These are phyloP conservation scores for Collybia nuda DNA, from an alignment of 768 basidiomycete genomes.

Conservation along the genomic window DNA sequence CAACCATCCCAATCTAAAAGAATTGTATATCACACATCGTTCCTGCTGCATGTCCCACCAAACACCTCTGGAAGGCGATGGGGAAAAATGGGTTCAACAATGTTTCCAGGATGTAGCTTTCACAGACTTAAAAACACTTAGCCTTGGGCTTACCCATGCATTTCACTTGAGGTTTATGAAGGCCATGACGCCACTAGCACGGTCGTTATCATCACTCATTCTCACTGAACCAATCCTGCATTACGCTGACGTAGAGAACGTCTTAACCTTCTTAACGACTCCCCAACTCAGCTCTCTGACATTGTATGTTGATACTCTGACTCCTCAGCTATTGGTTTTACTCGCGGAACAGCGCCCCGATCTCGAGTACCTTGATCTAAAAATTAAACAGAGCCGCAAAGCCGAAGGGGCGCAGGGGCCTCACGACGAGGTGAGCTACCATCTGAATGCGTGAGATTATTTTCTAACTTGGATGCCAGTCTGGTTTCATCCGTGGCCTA, in stretches of 20 bases:
- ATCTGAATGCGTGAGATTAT: not conserved
- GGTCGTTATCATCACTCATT: conserved; percentile 18
- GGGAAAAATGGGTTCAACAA: not conserved
- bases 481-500: conserved; percentile 2
- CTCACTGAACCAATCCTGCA: conserved; percentile 17
- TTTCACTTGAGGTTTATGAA: conserved; percentile 5
- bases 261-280: conserved; percentile 18
- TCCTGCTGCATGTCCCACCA: conserved; percentile 10
- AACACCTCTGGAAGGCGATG: too few species aligned
- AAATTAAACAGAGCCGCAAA: conserved; percentile 14
- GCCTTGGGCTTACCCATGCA: not conserved
- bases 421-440: conserved; percentile 7
- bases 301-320: conserved; percentile 15
- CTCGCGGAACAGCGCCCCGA: conserved; percentile 19
- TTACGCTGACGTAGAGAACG: conserved; percentile 13
- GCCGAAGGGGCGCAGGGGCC: conserved; percentile 11
- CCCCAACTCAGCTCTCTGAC: conserved; percentile 18
- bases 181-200: not conserved
- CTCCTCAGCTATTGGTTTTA: conserved; percentile 19
- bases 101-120: conserved; percentile 10
- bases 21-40: conserved; percentile 14
- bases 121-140: not conserved
- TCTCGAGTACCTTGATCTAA: conserved; percentile 17
- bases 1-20: conserved; percentile 13
- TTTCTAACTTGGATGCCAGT: not conserved